Conservation (phyloP, 106 monocot species). For the Cymbidium sinense region DNA sequence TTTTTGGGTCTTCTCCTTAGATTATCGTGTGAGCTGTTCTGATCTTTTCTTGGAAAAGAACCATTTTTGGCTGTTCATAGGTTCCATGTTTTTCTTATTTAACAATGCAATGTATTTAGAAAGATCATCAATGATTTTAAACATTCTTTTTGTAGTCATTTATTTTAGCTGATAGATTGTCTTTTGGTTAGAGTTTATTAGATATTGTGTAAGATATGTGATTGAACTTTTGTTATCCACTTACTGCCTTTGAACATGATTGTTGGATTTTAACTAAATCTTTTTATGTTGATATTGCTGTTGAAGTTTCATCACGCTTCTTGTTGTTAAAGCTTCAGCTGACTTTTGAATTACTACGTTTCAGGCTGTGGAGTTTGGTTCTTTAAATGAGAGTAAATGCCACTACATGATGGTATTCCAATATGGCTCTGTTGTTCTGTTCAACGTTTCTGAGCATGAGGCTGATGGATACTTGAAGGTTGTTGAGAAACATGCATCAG, state of each 20-base stretch:
- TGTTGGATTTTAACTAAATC: neutral
- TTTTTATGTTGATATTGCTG: neutral
- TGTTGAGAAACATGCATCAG: conserved; percentile 80
- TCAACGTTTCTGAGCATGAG: conserved; percentile 91
- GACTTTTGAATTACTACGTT: conserved; percentile 6
- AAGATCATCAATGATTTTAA: no score
- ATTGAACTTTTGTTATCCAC: neutral
- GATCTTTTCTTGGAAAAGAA: no score
- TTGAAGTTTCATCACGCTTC: neutral
- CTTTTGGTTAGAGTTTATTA: neutral
- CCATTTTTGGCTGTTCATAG: no score
- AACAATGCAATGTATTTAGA: no score
- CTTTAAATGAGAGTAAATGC: conserved; percentile 60
- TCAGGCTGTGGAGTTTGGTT: conserved; percentile 59
- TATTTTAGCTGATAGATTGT: no score
- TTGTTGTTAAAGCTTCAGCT: neutral
- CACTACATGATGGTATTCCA: conserved; percentile 98
- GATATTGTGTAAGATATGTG: neutral
- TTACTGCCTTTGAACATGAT: neutral
- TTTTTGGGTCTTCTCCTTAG: no score
- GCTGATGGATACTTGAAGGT: conserved; percentile 93
- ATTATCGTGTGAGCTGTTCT: no score
- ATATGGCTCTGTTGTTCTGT: conserved; percentile 91
- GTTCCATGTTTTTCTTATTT: no score
- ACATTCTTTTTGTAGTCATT: no score